Evolutionary conservation across 257 asterid genomes (phyloP), one percentile per base, ranked within the genome.

Genomic region (Cruciata laevipes): DNA sequence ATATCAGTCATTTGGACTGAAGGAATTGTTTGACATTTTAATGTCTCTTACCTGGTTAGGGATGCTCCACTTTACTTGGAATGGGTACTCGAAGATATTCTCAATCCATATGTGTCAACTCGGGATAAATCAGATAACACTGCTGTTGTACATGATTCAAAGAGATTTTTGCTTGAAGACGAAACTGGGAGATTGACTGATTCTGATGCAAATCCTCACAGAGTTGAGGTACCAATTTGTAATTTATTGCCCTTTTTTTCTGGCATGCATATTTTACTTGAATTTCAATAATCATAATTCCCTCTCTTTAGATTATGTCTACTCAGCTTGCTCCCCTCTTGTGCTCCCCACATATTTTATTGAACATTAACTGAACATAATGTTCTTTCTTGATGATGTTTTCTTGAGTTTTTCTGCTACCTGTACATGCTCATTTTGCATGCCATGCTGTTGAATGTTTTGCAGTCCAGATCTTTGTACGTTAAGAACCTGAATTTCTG

Each of bases 61-160:
- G 99, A 90, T 77, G 85, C 86, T 65, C 99, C 99, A 4, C 81
- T 93, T 64, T 93, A 93, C 82, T 76, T 93, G 85, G 99, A 93
- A 79, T 90, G 97, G 99, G 97, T 97, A 55, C 99, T 97, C 71
- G 90, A 71, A 52, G 73, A 88, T 76, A 84, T 93, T 80, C 94
- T 93, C 20, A 74, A 76, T 82, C 85, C 66, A 74, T 65, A 80
- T n/a, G 12, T 12, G 18, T 69, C 86, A 51, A n/a, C 77, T 21
- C 18, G 18, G 51, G 74, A 53, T 76, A 88, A 61, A 59, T 63
- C 75, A 27, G 69, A 63, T 59, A 78, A 73, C 69, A 63, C 53
- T 49, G 65, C 71, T 65, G 82, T 76, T 63, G 97, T 79, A 70
- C 76, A 53, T 51, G 90, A 83, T 51, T 78, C 65, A 27, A 81